phyloP scores from a whole-genome alignment of 2,329 filamentous ascomycete species.

The Xylariaceae sp. region DNA sequence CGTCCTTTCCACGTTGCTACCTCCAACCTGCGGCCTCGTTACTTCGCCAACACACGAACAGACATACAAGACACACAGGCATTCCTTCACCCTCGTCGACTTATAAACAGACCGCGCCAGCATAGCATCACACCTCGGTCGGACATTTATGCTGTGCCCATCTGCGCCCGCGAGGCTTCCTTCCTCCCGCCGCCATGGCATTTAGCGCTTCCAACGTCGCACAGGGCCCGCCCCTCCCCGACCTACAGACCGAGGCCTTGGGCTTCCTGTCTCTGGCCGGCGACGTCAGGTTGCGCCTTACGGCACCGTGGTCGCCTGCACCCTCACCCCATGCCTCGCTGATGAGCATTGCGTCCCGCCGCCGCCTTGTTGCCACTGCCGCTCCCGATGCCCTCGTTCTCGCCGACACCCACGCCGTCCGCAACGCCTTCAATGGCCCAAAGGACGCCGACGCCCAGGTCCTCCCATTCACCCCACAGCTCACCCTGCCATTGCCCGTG shows the following conservation, averaged over 20 bases:
- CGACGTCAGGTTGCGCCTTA: conserved; percentile 78
- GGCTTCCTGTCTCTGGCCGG: conserved; percentile 78
- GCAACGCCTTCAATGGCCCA: conserved; percentile 65
- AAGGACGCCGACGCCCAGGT: conserved; percentile 61
- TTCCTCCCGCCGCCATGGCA: conserved; percentile 21
- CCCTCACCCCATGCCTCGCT: conserved; percentile 78
- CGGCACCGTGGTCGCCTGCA: conserved; percentile 70
- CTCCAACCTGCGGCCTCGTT: too few species aligned
- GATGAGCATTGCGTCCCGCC: conserved; percentile 74
- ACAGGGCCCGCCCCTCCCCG: conserved; percentile 65
- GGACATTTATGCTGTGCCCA: too few species aligned
- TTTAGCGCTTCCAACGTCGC: conserved; percentile 30
- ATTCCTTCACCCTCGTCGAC: too few species aligned
- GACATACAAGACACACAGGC: too few species aligned
- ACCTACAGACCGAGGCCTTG: conserved; percentile 80
- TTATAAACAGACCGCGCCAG: too few species aligned
- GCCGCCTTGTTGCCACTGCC: conserved; percentile 81
- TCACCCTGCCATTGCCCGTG: conserved; percentile 67
- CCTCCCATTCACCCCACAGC: conserved; percentile 67
- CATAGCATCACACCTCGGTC: too few species aligned
- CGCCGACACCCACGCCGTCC: conserved; percentile 70
- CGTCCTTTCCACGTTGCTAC: too few species aligned
- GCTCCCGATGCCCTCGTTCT: conserved; percentile 76
- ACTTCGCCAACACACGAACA: too few species aligned
- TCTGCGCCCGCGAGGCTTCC: conserved; percentile 8